Evolutionary conservation across 768 basidiomycete species (phyloP).

Genomic region (Trametes punicea): DNA sequence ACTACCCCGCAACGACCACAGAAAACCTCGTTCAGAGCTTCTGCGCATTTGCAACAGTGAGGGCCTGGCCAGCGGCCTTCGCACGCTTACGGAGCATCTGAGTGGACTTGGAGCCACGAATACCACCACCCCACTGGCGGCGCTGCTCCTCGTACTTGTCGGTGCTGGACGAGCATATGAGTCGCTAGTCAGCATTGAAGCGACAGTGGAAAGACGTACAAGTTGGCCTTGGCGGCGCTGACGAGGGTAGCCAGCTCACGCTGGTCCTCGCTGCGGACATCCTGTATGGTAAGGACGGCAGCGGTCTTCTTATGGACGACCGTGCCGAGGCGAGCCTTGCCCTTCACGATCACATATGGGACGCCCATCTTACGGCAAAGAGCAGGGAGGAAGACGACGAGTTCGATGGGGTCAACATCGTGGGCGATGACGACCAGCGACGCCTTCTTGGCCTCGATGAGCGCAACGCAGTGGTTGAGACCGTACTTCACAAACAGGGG

Average conservation of each 20-base stretch:
- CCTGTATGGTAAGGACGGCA: constrained; percentile 86
- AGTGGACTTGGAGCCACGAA: constrained; percentile 92
- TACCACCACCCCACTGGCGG: constrained; percentile 93
- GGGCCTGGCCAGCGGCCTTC: constrained; percentile 77
- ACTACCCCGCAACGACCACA: constrained; percentile 4
- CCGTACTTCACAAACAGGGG: constrained; percentile 95
- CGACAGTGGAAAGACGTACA: constrained; percentile 52
- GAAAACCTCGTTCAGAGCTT: constrained; percentile 51
- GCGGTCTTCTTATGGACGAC: constrained; percentile 99
- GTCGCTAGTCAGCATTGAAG: background rate
- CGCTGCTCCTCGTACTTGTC: constrained; percentile 94
- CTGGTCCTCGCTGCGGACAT: constrained; percentile 92
- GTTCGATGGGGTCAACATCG: constrained; percentile 98
- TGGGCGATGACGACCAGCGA: constrained; percentile 93
- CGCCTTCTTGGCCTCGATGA: constrained; percentile 97
- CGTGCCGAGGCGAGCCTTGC: constrained; percentile 96
- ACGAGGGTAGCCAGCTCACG: constrained; percentile 91
- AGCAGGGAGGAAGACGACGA: constrained; percentile 97
- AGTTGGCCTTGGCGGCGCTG: constrained; percentile 95
- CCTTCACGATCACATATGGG: constrained; percentile 97
- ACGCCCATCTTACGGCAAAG: constrained; percentile 99
- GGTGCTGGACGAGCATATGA: constrained; percentile 42
- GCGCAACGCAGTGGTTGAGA: constrained; percentile 93
- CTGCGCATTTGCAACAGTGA: constrained; percentile 50
- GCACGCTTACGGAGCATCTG: constrained; percentile 93